Conservation (phyloP, 352 stramenopile genomes). For the Globisporangium middletonii region DNA sequence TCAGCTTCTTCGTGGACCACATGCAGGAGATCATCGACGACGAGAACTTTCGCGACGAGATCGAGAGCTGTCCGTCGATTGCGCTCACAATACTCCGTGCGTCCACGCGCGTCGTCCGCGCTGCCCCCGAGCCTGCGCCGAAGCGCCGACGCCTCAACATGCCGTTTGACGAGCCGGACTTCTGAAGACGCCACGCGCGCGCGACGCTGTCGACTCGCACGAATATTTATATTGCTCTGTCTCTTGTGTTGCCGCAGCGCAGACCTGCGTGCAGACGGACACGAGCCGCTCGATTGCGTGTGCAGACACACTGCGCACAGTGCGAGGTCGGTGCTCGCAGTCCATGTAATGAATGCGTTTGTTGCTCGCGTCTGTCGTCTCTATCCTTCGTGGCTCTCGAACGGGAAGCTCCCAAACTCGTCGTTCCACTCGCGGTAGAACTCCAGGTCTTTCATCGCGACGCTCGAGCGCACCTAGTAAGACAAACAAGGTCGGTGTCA, state of each 20-base stretch:
- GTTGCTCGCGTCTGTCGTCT: neutral
- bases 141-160: constrained; percentile 81
- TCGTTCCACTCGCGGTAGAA: constrained; percentile 93
- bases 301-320: too few relatives aligned
- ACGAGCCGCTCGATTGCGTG: too few relatives aligned
- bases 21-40: constrained; percentile 77
- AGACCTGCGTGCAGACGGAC: too few relatives aligned
- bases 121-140: constrained; percentile 28
- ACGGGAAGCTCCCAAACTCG: constrained; percentile 88
- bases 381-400: constrained; percentile 59
- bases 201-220: constrained; percentile 5
- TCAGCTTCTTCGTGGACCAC: constrained; percentile 75
- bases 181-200: constrained; percentile 22
- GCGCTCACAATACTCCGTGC: constrained; percentile 74
- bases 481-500: neutral
- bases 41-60: constrained; percentile 76
- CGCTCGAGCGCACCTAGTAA: constrained; percentile 90
- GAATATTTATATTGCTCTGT: constrained; percentile 31
- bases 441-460: constrained; percentile 91
- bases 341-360: constrained; percentile 8
- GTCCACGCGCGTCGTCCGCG: constrained; percentile 27
- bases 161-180: constrained; percentile 71
- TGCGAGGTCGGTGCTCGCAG: neutral
- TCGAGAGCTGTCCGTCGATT: constrained; percentile 70
- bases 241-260: constrained; percentile 6